Evolutionary conservation across 2,329 filamentous ascomycete species (phyloP), one percentile per base, ranked within the genome.

Genomic region (Fusarium sp.): DNA sequence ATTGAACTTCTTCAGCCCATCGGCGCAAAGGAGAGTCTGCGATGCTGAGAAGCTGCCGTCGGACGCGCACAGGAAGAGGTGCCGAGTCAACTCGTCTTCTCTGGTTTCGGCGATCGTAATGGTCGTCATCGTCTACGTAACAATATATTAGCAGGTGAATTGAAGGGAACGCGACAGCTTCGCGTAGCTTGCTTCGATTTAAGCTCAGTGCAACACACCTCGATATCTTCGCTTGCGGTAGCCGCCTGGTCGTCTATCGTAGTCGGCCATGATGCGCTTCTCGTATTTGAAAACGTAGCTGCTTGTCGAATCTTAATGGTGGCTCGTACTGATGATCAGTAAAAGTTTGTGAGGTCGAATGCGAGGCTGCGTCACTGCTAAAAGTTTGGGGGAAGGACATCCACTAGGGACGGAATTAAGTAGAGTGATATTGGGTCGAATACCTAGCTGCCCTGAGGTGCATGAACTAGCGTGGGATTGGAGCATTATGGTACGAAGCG

Each of bases 1-100:
- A 87, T 64, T 89, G 87, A 42, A 94, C 90, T 80, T 96, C 94
- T 75, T 97, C 94, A 78, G 95, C 91, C 81, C 93, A 93, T 78
- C 90, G 89, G 76, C 92, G 91, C 78, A 95, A 86, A 64, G 93
- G 92, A 77, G 93, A 94, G 84, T 97, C 95, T 70, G 94, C 94
- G 77, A 97, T 91, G 64, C 90, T 88, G 58, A 97, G 86, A 54
- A 97, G 88, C 82, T 96, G 93, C 79, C 92, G 93, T 75, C 94
- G 92, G 71, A 97, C 86, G 72, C 91, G 91, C 56, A 92, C 89
- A 37, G 90, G 88, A 19, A 92, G 85, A 10, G 94, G 93, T 72
- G 85, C 83, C 19, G 92, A 91, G 79, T 96, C 92, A 77, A 91
- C 91, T 80, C 93, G 90, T 76, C 93, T 89, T 72, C 93, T 90